phyloP scores from a whole-genome alignment of 2,329 filamentous ascomycete species.

The Clarireedia hainanense region DNA sequence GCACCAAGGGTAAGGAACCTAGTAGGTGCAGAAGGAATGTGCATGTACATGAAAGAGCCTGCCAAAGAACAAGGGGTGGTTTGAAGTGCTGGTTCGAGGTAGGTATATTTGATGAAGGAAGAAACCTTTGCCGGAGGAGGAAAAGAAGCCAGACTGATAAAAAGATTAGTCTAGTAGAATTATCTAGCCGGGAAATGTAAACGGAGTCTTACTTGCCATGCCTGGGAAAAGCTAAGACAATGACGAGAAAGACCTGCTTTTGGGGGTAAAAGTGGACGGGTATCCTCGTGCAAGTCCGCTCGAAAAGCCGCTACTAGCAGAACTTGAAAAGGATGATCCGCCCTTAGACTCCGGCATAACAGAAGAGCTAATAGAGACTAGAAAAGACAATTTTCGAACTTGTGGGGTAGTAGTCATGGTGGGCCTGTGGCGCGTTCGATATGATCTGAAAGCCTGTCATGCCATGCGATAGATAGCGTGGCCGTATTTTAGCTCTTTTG shows the following conservation, averaged over 20 bases:
- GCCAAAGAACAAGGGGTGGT: constrained; percentile 17
- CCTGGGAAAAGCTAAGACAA: neutral
- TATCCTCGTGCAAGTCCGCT: neutral
- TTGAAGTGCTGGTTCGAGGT: constrained; percentile 13
- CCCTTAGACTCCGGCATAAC: constrained; percentile 1
- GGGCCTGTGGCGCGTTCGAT: neutral
- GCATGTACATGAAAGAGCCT: constrained; percentile 11
- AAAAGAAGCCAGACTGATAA: neutral
- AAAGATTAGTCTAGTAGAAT: neutral
- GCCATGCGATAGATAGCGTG: neutral
- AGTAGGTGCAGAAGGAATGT: constrained; percentile 21
- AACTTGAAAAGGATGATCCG: neutral
- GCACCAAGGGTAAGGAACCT: constrained; percentile 19
- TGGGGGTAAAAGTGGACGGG: neutral
- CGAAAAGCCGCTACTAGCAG: neutral
- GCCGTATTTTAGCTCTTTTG: neutral
- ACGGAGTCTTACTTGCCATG: neutral
- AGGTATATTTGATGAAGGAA: constrained; percentile 11
- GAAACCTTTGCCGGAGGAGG: neutral
- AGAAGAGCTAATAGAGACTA: neutral
- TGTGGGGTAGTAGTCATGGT: constrained; percentile 20
- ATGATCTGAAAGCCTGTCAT: constrained; percentile 4
- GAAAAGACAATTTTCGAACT: constrained; percentile 9
- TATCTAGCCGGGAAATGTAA: neutral
- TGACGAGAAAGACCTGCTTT: neutral